These are phyloP conservation scores for Camellia lanceoleosa DNA, from an alignment of 148 eudicot genomes.

Conservation along the genomic window DNA sequence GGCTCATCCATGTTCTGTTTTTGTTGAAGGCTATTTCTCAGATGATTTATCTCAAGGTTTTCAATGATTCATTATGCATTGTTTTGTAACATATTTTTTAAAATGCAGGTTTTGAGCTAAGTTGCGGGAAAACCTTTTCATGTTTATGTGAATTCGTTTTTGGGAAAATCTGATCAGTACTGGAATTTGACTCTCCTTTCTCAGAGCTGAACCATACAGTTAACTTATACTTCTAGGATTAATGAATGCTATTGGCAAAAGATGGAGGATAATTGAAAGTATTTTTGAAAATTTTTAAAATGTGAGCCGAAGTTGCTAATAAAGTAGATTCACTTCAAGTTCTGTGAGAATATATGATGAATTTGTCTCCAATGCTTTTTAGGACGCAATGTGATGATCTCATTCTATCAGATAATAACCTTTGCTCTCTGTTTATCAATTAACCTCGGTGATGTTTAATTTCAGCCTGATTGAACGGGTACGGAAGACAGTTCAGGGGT, in stretches of 20 bases:
- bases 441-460: background rate
- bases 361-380: background rate
- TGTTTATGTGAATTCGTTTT: background rate
- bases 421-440: background rate
- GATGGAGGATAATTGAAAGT: background rate
- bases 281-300: background rate
- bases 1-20: background rate
- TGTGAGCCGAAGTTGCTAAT: background rate
- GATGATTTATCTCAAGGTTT: constrained; percentile 11
- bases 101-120: constrained; percentile 5
- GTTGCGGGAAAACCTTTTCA: constrained; percentile 6
- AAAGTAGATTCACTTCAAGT: constrained; percentile 1
- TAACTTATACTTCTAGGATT: background rate
- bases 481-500: constrained; percentile 83
- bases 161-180: background rate
- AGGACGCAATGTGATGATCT: background rate
- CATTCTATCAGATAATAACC: background rate
- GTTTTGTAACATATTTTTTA: background rate
- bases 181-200: background rate
- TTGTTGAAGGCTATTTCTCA: background rate
- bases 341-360: background rate
- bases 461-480: constrained; percentile 76
- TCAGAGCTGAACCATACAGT: background rate
- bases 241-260: background rate
- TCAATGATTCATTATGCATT: background rate